Evolutionary conservation across 257 asterid species (phyloP).

Genomic region (Ocimum tenuiflorum): DNA sequence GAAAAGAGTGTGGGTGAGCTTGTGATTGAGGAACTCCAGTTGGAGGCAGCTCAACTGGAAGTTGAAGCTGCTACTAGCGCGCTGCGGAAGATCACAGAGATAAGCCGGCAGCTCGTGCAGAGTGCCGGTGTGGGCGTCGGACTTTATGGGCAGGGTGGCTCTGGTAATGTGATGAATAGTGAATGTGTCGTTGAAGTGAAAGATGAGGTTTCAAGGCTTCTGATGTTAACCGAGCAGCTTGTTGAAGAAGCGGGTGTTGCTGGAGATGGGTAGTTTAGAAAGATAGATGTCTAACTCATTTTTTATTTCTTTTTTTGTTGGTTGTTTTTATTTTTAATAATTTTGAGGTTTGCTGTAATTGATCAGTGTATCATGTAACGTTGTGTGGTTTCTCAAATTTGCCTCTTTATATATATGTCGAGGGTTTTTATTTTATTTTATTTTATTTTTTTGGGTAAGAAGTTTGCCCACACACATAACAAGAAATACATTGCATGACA

Average conservation of each 20-base stretch:
- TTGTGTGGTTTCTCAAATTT: neutral
- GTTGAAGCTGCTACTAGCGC: constrained; percentile 74
- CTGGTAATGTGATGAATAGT: neutral
- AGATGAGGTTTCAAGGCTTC: constrained; percentile 56
- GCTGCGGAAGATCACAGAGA: constrained; percentile 50
- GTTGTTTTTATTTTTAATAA: no score
- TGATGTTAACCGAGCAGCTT: constrained; percentile 56
- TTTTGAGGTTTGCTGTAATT: neutral
- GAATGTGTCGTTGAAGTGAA: constrained; percentile 37
- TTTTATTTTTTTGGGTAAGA: no score
- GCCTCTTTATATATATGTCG: no score
- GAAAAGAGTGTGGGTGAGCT: constrained; percentile 51
- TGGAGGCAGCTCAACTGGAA: constrained; percentile 67
- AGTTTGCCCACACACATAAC: no score
- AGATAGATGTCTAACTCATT: constrained; percentile 24
- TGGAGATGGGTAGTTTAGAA: neutral
- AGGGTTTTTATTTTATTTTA: no score
- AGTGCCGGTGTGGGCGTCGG: constrained; percentile 32
- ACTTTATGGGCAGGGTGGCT: neutral
- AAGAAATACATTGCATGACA: neutral
- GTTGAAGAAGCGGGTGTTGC: constrained; percentile 46
- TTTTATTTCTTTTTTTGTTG: neutral
- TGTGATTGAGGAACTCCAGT: constrained; percentile 60
- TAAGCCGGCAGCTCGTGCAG: constrained; percentile 58
- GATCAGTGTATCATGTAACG: neutral